Base-by-base conservation (phyloP, 2,329 filamentous ascomycete genomes). In the Dactylonectria macrodidyma region DNA sequence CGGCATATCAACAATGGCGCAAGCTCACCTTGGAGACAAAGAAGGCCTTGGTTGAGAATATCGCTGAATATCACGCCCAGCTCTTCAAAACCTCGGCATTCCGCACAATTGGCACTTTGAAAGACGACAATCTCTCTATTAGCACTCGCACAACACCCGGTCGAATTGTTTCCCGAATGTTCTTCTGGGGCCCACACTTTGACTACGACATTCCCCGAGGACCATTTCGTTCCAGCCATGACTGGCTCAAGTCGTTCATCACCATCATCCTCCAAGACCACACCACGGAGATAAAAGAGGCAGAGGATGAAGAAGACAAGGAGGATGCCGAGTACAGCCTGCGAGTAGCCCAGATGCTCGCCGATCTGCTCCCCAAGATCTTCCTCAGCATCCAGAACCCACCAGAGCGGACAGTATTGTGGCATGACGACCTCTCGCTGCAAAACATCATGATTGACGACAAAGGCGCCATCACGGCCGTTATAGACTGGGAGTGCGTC, bases 401-500 rank as follows among this genome's bases (percentile, higher is more conserved):
- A 0, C 63, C 73, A 3, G 79, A 82, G 66, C 68, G 64, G n/a
- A 81, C 78, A 4, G 71, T 79, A 0, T 67, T 85, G 2, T 80
- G 72, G 48, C 81, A 76, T 34, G 66, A 82, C 24, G 82, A 84
- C 52, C 71, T 85, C 1, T 77, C 74, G 1, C 66, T 78, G 7
- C 67, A 75, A 2, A 85, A 86, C 62, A 81, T 86, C 9, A 68
- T 85, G 30, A 78, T 85, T 1, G 75, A 84, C 59, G 73, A 80
- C 0, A 33, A 77, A 5, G 80, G 80, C 1, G 64, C 65, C 0
- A 68, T 85, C 5, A 81, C 80, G 1, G 83, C 71, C 5, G 56
- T 85, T 0, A 51, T 84, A 3, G 82, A 85, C 68, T 86, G 82
- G 82, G 82, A 85, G 62, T 84, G 79, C 48, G 79, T 83, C 11